Evolutionary conservation across 2,329 filamentous ascomycete species (phyloP).

Genomic region (Cadophora sp.): DNA sequence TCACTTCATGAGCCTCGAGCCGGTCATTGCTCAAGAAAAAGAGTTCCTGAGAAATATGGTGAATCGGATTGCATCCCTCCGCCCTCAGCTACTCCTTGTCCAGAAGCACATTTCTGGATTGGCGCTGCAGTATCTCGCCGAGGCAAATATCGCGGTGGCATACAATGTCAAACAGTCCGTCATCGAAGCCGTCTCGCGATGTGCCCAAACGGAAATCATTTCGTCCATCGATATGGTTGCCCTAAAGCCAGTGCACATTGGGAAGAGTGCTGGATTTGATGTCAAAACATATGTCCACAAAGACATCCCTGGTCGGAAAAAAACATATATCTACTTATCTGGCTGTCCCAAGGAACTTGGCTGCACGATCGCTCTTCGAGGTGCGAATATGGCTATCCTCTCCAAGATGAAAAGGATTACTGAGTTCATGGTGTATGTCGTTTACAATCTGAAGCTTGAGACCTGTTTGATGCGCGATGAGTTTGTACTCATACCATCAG

Average conservation of each 20-base stretch:
- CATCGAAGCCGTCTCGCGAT: constrained; percentile 91
- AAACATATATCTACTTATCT: constrained; percentile 95
- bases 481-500: constrained; percentile 80
- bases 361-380: constrained; percentile 91
- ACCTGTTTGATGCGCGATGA: constrained; percentile 94
- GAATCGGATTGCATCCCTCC: constrained; percentile 84
- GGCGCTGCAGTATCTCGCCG: constrained; percentile 85
- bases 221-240: constrained; percentile 95
- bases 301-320: constrained; percentile 75
- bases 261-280: constrained; percentile 85
- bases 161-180: constrained; percentile 98
- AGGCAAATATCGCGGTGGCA: constrained; percentile 89
- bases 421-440: constrained; percentile 99
- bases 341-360: constrained; percentile 89
- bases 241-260: constrained; percentile 74
- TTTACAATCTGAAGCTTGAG: constrained; percentile 96
- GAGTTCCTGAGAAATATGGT: constrained; percentile 93
- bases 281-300: constrained; percentile 93
- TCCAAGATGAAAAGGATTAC: constrained; percentile 89
- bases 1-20: constrained; percentile 98
- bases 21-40: constrained; percentile 94
- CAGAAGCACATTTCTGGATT: constrained; percentile 92
- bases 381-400: constrained; percentile 74
- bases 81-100: constrained; percentile 86
- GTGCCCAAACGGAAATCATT: constrained; percentile 89